Base-by-base conservation (phyloP, 306 rosid genomes). In the Neltuma alba region DNA sequence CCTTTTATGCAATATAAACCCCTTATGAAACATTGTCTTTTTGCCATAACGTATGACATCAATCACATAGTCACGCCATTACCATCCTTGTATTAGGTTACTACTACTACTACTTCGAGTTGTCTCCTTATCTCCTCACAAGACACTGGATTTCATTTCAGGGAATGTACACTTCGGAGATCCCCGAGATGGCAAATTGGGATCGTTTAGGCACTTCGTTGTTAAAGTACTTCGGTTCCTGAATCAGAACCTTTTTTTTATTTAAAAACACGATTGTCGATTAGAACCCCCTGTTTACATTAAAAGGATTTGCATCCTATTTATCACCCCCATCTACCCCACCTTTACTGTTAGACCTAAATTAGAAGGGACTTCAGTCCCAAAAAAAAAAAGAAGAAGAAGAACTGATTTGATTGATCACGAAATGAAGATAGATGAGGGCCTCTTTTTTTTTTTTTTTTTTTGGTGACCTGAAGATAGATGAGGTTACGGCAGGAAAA, bases 401-500 rank as follows among this genome's bases (percentile, higher is more conserved):
- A n/a, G n/a, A n/a, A n/a, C n/a, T 63, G 69, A 62, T 8, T 63
- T 63, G 44, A 15, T 63, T 63, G 70, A 64, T 18, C 70, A 15
- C 61, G 30, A 54, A 21, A n/a, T 54, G 27, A 54, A 21, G 61
- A 54, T 54, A n/a, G n/a, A n/a, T n/a, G n/a, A n/a, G n/a, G n/a
- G n/a, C n/a, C n/a, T n/a, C n/a, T n/a, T n/a, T n/a, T n/a, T n/a
- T n/a, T n/a, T n/a, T n/a, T n/a, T n/a, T n/a, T n/a, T n/a, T n/a
- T n/a, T n/a, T n/a, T n/a, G n/a, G n/a, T n/a, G n/a, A n/a, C n/a
- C n/a, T n/a, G n/a, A n/a, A n/a, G n/a, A n/a, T n/a, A 21, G 61
- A 54, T 21, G 27, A 54, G 5, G 61, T 54, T 54, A 21, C 58
- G 9, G 58, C 27, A n/a, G 10, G 55, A 21, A 54, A 30, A 1